Conservation (phyloP, 768 basidiomycete species). For the Thelephora aurantiotincta region DNA sequence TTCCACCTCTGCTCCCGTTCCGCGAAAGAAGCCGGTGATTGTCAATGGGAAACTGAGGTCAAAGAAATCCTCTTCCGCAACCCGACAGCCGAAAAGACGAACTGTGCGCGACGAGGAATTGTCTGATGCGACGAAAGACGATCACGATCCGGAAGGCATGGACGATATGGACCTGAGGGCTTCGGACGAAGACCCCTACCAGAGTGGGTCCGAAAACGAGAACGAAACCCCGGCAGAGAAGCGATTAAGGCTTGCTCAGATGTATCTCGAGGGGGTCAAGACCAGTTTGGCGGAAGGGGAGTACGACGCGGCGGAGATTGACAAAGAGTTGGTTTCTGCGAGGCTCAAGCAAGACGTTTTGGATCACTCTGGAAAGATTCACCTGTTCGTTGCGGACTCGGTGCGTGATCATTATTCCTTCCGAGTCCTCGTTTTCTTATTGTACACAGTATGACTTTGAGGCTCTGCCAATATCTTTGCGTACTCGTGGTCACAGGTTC, state of each 20-base stretch:
- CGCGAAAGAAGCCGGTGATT: slow-evolving; percentile 16
- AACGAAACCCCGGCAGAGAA: slow-evolving; percentile 91
- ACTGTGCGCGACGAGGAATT: slow-evolving; percentile 44
- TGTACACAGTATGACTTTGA: slow-evolving; percentile 41
- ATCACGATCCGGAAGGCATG: slow-evolving; percentile 30
- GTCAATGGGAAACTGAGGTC: slow-evolving; percentile 9
- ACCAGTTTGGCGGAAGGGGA: slow-evolving; percentile 73
- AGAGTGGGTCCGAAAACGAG: slow-evolving; percentile 73
- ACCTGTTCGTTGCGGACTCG: slow-evolving; percentile 63
- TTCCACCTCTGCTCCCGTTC: slow-evolving; percentile 18
- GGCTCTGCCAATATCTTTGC: slow-evolving; percentile 33
- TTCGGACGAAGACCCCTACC: slow-evolving; percentile 29
- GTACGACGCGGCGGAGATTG: slow-evolving; percentile 91
- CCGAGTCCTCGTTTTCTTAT: neutral
- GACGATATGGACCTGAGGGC: slow-evolving; percentile 65
- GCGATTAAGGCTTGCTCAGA: slow-evolving; percentile 74
- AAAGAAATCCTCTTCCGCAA: slow-evolving; percentile 11
- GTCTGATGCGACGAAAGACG: slow-evolving; percentile 46
- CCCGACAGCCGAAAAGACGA: slow-evolving; percentile 1
- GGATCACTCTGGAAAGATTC: slow-evolving; percentile 78
- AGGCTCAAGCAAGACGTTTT: slow-evolving; percentile 86
- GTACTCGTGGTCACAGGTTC: slow-evolving; percentile 56
- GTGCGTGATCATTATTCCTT: slow-evolving; percentile 24
- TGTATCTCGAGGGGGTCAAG: slow-evolving; percentile 81
- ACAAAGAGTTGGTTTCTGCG: slow-evolving; percentile 82